Evolutionary conservation across 305 asterid species (phyloP).

Genomic region (Rubia peregrina): DNA sequence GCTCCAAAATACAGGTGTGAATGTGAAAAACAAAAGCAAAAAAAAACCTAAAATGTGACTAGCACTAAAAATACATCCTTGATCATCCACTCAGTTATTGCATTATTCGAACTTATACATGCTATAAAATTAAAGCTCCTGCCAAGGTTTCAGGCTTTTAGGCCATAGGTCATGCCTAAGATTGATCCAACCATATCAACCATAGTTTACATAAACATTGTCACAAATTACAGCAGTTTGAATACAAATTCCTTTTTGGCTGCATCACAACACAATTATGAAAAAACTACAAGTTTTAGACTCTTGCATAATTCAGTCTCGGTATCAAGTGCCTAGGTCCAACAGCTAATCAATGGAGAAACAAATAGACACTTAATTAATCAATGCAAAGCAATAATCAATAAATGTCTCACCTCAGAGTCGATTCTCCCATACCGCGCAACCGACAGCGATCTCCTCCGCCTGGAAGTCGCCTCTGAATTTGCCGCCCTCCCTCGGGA

Average conservation of each 20-base stretch:
- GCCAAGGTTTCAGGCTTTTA: too few relatives aligned
- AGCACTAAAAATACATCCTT: neutral
- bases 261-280: neutral
- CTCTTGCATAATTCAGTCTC: neutral
- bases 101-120: neutral
- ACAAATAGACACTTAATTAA: neutral
- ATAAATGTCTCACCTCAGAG: constrained; percentile 44
- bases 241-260: neutral
- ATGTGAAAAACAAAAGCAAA: neutral
- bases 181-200: neutral
- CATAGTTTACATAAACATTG: neutral
- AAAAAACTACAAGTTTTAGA: neutral
- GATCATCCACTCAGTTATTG: neutral
- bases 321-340: neutral
- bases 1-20: neutral
- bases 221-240: neutral
- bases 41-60: neutral
- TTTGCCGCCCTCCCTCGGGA: constrained; percentile 25
- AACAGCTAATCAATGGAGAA: neutral
- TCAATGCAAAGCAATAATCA: neutral
- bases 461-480: constrained; percentile 43
- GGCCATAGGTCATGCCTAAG: neutral
- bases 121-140: neutral
- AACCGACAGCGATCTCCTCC: constrained; percentile 80
- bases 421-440: constrained; percentile 60